Base-by-base conservation (phyloP, 176 grass and related monocot genomes). In the sorghum (Sorghum bicolor) region DNA sequence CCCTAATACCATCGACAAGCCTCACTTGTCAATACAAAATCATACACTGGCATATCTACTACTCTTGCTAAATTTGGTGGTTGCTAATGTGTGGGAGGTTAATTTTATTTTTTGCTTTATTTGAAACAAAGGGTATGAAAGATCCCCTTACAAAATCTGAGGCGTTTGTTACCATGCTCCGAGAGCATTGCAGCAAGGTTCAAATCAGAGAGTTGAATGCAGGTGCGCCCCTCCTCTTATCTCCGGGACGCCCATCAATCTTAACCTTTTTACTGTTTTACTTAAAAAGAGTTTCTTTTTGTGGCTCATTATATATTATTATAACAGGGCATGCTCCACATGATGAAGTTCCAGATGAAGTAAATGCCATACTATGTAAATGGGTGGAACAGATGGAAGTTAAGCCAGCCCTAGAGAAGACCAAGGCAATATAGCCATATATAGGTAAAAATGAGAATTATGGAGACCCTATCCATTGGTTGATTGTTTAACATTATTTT, bases 261-360 rank as follows among this genome's bases (percentile, higher is more conserved):
- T 34, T 45, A 77, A 39, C 50, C 39, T 78, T 39, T 71, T 57
- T 58, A 45, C 39, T 43, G 29, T 47, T 22, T 47, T 45, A 43
- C 29, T 65, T 80, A 36, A 19, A 52, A 60, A 12, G 31, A 53
- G 9, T 74, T 79, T 47, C 45, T 53, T 20, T 52, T 16, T 17
- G 29, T 58, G 20, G 6, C 79, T 55, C 11, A 17, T 64, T 75
- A 38, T 31, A n/a, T 72, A 45, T 48, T 34, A 83, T 64, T 88
- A 75, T 65, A 39, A 67, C 78, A 98, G 96, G 96, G 15, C 96
- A 98, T 77, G 90, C 89, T 85, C 87, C 93, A 8, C 93, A 98
- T 3, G 91, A 98, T 93, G 96, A 98, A 87, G 82, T 98, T 72
- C 91, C 96, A 32, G 87, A 80, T 36, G 77, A 95, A 88, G 96